Percentiles rank a stretch among this genome's conserved stretches.
Conservation (phyloP, 192 early-diverging fungal genomes). For the Entomortierella parvispora region DNA sequence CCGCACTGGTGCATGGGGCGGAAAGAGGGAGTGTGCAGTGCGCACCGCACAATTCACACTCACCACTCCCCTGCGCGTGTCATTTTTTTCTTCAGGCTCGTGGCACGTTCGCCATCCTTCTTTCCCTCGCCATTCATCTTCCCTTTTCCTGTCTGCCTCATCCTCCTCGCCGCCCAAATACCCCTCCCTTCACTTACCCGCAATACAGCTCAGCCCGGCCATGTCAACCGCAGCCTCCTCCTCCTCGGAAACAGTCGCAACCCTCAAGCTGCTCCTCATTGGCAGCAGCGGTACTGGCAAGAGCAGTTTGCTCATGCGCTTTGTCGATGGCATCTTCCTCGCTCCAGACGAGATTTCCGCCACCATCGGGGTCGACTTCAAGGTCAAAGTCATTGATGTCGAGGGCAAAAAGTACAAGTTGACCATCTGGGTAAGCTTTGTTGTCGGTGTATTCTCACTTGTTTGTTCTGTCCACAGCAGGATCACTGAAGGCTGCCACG, state of each 20-base stretch:
- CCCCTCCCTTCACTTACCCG: too few species aligned
- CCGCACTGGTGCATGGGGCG: too few species aligned
- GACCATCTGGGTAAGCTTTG: slow-evolving; percentile 85
- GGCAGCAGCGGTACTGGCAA: slow-evolving; percentile 98
- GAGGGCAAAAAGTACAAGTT: slow-evolving; percentile 93
- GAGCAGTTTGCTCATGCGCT: slow-evolving; percentile 90
- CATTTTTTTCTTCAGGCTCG: too few species aligned
- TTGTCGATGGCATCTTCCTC: slow-evolving; percentile 94
- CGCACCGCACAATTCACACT: too few species aligned
- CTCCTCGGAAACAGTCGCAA: slow-evolving; percentile 71
- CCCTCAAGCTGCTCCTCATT: slow-evolving; percentile 94
- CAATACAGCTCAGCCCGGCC: slow-evolving; percentile 15
- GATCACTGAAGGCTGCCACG: background rate
- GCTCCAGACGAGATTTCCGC: slow-evolving; percentile 92
- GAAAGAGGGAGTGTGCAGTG: too few species aligned
- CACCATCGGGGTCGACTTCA: slow-evolving; percentile 98
- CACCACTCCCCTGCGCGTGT: too few species aligned
- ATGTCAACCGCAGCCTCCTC: slow-evolving; percentile 2
- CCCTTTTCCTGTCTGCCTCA: background rate
- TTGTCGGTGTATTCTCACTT: background rate
- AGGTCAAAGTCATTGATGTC: slow-evolving; percentile 89
- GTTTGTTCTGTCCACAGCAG: slow-evolving; percentile 1
- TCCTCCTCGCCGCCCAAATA: too few species aligned
- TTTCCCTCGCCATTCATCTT: background rate
- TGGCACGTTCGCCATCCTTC: too few species aligned